Evolutionary conservation across 495 filamentous ascomycete species (phyloP).

Genomic region (Mycothermus thermophilus): DNA sequence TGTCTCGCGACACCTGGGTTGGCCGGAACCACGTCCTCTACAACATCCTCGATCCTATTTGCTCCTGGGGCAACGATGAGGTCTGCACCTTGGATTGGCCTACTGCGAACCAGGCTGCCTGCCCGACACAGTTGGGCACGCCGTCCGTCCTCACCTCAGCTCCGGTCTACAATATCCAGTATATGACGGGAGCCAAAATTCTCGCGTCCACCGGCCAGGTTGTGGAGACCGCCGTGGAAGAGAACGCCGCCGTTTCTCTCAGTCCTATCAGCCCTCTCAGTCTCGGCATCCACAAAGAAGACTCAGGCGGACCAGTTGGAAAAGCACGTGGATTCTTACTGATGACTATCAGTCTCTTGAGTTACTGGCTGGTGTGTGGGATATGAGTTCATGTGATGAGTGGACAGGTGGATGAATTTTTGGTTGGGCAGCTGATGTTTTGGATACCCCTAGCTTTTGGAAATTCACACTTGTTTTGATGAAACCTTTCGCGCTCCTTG

Average conservation of each 20-base stretch:
- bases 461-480: too few species aligned
- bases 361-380: slow-evolving; percentile 2
- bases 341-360: not conserved
- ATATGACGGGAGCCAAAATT: slow-evolving; percentile 28
- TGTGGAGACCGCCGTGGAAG: too few species aligned
- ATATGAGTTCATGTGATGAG: not conserved
- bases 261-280: too few species aligned
- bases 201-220: slow-evolving; percentile 24
- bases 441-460: slow-evolving; percentile 7
- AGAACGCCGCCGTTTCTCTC: too few species aligned
- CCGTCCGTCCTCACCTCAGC: slow-evolving; percentile 18
- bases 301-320: too few species aligned
- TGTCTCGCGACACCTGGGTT: slow-evolving; percentile 28
- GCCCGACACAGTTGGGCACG: slow-evolving; percentile 25
- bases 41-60: slow-evolving; percentile 32
- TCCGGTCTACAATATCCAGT: slow-evolving; percentile 36
- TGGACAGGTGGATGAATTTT: not conserved
- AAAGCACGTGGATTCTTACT: not conserved
- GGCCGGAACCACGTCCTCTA: slow-evolving; percentile 30
- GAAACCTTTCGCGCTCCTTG: too few species aligned
- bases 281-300: too few species aligned
- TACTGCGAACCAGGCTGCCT: slow-evolving; percentile 29
- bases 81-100: slow-evolving; percentile 32
- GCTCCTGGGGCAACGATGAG: slow-evolving; percentile 33
- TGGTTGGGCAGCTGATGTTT: slow-evolving; percentile 1